Percentiles rank a stretch among this genome's conserved stretches.
These are phyloP conservation scores for Ganoderma meredithae DNA, from an alignment of 1,284 basidiomycete species.

Conservation along the genomic window DNA sequence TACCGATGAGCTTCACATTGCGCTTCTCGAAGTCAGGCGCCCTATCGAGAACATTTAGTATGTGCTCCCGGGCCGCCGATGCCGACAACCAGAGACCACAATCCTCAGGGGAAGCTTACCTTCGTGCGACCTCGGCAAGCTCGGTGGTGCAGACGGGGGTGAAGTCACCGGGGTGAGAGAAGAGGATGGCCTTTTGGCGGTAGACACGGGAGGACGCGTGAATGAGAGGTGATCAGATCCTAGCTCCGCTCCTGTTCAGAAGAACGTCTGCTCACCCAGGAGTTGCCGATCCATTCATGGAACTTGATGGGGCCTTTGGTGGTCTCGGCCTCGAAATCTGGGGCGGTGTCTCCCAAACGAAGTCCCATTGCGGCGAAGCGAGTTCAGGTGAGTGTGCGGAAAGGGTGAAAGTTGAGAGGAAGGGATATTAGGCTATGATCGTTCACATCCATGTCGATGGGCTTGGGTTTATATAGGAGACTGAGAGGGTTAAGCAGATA, in stretches of 20 bases:
- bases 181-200: conserved; percentile 72
- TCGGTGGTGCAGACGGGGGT: conserved; percentile 95
- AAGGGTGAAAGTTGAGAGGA: conserved; percentile 6
- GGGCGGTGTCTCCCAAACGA: conserved; percentile 80
- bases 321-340: conserved; percentile 86
- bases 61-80: not conserved
- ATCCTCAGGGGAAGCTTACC: conserved; percentile 28
- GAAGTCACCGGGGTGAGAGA: conserved; percentile 93
- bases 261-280: conserved; percentile 70
- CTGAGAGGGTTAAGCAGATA: conserved; percentile 15
- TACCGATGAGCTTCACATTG: conserved; percentile 92
- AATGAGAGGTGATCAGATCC: not conserved
- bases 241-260: not conserved
- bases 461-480: conserved; percentile 29
- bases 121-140: conserved; percentile 93
- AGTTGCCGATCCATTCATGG: conserved; percentile 90
- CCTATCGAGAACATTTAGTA: conserved; percentile 38
- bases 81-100: not conserved
- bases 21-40: conserved; percentile 87
- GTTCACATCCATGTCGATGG: conserved; percentile 18
- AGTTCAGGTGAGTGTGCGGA: not conserved
- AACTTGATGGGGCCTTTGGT: conserved; percentile 84
- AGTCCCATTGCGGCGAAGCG: conserved; percentile 44
- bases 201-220: not conserved
- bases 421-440: conserved; percentile 18